A percentile compares a stretch with the other conserved stretches of the same genome.
These are phyloP conservation scores for Penicillium pancosmium DNA, from an alignment of 495 filamentous ascomycete genomes.

Conservation along the genomic window DNA sequence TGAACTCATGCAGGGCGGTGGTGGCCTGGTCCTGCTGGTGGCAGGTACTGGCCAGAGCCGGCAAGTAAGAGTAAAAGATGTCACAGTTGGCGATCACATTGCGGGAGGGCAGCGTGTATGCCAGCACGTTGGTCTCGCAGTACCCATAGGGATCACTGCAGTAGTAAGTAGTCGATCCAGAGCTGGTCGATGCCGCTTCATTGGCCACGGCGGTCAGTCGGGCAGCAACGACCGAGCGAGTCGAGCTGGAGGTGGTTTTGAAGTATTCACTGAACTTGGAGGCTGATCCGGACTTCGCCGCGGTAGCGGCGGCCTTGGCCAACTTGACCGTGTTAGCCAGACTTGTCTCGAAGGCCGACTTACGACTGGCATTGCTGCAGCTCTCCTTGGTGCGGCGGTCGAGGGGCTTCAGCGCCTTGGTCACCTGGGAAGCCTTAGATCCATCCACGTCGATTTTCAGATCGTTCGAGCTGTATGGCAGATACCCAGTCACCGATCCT, in stretches of 20 bases:
- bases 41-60: slow-evolving; percentile 47
- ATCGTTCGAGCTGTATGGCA: slow-evolving; percentile 30
- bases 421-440: slow-evolving; percentile 47
- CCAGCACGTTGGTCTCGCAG: slow-evolving; percentile 55
- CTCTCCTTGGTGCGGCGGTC: slow-evolving; percentile 52
- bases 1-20: slow-evolving; percentile 64
- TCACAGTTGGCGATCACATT: slow-evolving; percentile 60
- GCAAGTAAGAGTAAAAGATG: slow-evolving; percentile 55
- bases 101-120: slow-evolving; percentile 56
- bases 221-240: slow-evolving; percentile 51
- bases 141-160: slow-evolving; percentile 54
- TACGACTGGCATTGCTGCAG: slow-evolving; percentile 50
- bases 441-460: slow-evolving; percentile 49
- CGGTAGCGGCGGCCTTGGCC: slow-evolving; percentile 55
- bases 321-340: slow-evolving; percentile 53
- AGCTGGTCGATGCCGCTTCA: slow-evolving; percentile 49
- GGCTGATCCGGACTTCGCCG: slow-evolving; percentile 51
- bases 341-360: slow-evolving; percentile 44
- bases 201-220: slow-evolving; percentile 53
- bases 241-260: slow-evolving; percentile 52
- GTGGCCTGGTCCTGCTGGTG: slow-evolving; percentile 62
- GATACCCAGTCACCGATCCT: slow-evolving; percentile 29
- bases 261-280: slow-evolving; percentile 63
- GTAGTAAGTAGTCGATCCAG: slow-evolving; percentile 51
- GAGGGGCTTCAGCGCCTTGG: slow-evolving; percentile 46